These are phyloP conservation scores for Aspergillus awamori DNA, from an alignment of 2,329 filamentous ascomycete species.

Conservation along the genomic window DNA sequence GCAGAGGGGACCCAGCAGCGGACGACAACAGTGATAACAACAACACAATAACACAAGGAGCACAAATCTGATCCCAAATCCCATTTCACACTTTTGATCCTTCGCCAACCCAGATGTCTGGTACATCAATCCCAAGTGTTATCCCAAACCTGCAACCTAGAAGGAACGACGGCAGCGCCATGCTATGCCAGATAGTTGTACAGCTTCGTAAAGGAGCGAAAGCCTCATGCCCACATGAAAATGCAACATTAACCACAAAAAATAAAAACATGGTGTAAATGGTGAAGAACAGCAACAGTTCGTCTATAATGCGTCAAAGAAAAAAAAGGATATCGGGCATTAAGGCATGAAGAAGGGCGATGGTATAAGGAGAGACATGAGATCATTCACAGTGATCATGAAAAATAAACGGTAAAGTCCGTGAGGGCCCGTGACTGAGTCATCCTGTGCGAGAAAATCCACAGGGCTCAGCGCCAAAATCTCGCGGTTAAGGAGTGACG, in stretches of 20 bases:
- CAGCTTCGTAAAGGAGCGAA: conserved; percentile 39
- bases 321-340: conserved; percentile 29
- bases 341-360: conserved; percentile 30
- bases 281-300: conserved; percentile 38
- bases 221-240: conserved; percentile 35
- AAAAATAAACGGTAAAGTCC: conserved; percentile 8
- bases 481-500: conserved; percentile 33
- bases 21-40: neutral
- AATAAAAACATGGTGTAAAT: conserved; percentile 21
- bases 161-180: conserved; percentile 43
- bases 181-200: conserved; percentile 42
- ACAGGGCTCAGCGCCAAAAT: conserved; percentile 29
- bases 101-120: conserved; percentile 20
- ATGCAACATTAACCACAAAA: conserved; percentile 33
- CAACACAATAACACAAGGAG: neutral
- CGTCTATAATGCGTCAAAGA: conserved; percentile 36
- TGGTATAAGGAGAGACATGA: conserved; percentile 38
- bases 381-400: conserved; percentile 32
- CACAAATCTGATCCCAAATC: conserved; percentile 6
- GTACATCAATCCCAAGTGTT: conserved; percentile 23
- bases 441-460: conserved; percentile 14
- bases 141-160: conserved; percentile 36
- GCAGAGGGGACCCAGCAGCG: neutral
- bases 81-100: conserved; percentile 23
- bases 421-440: conserved; percentile 23